phyloP scores from a whole-genome alignment of 805 yeast genomes.

The Lipomyces sp. region DNA sequence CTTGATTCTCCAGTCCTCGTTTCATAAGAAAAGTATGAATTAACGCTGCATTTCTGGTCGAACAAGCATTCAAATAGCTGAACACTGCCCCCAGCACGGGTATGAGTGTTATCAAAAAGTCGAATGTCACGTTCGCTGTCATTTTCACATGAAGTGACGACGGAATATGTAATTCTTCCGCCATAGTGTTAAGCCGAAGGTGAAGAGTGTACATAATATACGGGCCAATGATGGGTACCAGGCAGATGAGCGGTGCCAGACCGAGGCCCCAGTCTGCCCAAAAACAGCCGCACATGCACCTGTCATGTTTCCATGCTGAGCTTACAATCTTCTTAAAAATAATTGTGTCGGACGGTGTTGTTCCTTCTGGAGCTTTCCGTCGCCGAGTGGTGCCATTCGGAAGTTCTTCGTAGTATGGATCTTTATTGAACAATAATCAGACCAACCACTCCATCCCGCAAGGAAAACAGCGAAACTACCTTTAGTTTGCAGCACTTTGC shows the following conservation, averaged over 20 bases:
- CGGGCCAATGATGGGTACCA: conserved; percentile 88
- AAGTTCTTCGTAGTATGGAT: conserved; percentile 53
- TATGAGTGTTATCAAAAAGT: conserved; percentile 72
- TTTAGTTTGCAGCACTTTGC: conserved; percentile 62
- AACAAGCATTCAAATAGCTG: conserved; percentile 81
- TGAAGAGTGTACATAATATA: conserved; percentile 78
- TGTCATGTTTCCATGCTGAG: conserved; percentile 87
- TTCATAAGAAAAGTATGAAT: conserved; percentile 57
- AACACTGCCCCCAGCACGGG: conserved; percentile 81
- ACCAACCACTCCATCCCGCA: not conserved
- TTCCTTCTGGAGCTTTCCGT: conserved; percentile 63
- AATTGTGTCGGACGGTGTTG: conserved; percentile 63
- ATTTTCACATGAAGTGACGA: conserved; percentile 63
- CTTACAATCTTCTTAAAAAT: conserved; percentile 74
- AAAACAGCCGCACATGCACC: conserved; percentile 81
- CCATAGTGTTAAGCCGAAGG: conserved; percentile 64
- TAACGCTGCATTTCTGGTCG: conserved; percentile 86
- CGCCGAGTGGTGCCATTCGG: conserved; percentile 59
- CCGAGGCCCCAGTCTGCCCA: conserved; percentile 39
- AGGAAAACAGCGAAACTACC: conserved; percentile 37
- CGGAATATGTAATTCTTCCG: conserved; percentile 66
- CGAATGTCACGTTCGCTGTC: conserved; percentile 76
- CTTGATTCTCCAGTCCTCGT: conserved; percentile 37
- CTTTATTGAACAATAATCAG: not conserved
- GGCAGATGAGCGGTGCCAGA: conserved; percentile 46